phyloP scores from a whole-genome alignment of 345 rosid species.

The Sonneratia alba region DNA sequence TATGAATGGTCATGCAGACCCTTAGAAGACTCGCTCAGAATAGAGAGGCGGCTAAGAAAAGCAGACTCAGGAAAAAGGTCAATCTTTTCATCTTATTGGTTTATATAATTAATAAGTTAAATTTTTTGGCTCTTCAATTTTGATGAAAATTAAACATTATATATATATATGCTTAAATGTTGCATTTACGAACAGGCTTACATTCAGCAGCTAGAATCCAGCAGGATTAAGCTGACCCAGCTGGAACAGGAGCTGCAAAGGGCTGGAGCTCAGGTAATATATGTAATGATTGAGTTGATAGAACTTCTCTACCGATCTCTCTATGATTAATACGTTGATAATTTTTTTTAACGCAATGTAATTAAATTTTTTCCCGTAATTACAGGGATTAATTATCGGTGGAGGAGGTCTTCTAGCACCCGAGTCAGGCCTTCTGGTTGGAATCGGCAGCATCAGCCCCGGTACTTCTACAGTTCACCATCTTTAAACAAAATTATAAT shows the following conservation, averaged over 20 bases:
- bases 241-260: constrained; percentile 92
- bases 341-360: background rate
- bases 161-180: background rate
- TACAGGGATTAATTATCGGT: constrained; percentile 69
- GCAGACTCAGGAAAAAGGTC: constrained; percentile 44
- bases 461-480: constrained; percentile 27
- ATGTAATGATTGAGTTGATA: background rate
- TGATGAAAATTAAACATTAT: background rate
- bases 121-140: background rate
- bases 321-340: too few relatives aligned
- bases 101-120: background rate
- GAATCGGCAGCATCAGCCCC: constrained; percentile 44
- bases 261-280: constrained; percentile 67
- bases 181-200: constrained; percentile 52
- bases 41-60: constrained; percentile 53
- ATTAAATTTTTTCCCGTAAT: background rate
- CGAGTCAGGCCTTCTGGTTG: constrained; percentile 57
- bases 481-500: background rate
- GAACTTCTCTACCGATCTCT: too few relatives aligned
- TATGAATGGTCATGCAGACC: constrained; percentile 16
- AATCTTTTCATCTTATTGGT: background rate
- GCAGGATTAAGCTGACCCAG: constrained; percentile 86
- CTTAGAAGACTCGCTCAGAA: constrained; percentile 48
- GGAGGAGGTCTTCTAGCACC: constrained; percentile 49
- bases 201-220: constrained; percentile 91